Conservation (phyloP, 495 filamentous ascomycete genomes). For the Saxophila tyrrhenica region DNA sequence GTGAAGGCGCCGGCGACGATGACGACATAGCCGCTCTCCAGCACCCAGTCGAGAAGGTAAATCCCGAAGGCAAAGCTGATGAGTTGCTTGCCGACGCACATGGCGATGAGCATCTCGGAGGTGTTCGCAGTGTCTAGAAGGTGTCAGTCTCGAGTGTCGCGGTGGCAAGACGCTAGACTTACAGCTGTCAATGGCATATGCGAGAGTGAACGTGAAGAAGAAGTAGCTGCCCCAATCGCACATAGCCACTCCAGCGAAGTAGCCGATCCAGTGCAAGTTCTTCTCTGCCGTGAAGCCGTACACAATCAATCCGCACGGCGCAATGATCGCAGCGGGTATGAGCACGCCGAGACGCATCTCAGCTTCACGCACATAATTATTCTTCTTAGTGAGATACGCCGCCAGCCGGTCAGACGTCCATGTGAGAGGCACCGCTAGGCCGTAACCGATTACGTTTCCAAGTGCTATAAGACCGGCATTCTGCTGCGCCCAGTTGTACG, state of each 20-base stretch:
- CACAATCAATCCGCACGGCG: conserved; percentile 16
- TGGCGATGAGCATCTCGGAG: conserved; percentile 54
- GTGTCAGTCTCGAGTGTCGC: conserved; percentile 14
- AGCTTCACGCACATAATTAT: conserved; percentile 16
- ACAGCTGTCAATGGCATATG: conserved; percentile 18
- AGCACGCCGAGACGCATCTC: conserved; percentile 21
- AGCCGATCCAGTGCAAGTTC: conserved; percentile 18
- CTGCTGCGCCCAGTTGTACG: conserved; percentile 16
- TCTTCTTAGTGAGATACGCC: conserved; percentile 16
- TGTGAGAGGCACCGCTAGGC: conserved; percentile 16
- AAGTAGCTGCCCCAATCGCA: conserved; percentile 17
- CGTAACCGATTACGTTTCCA: conserved; percentile 17
- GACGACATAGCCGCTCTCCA: conserved; percentile 42
- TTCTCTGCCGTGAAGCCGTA: conserved; percentile 19
- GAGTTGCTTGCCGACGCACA: conserved; percentile 57
- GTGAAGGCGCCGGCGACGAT: conserved; percentile 50
- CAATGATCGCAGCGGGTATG: conserved; percentile 17
- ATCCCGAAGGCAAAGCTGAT: conserved; percentile 52
- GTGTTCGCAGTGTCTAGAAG: conserved; percentile 26
- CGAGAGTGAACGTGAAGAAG: conserved; percentile 22
- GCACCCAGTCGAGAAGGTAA: conserved; percentile 47
- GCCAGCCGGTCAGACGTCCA: conserved; percentile 17
- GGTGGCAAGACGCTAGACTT: not conserved
- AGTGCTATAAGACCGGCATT: conserved; percentile 19
- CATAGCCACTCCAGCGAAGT: conserved; percentile 22